Base-by-base conservation (phyloP, 192 early-diverging fungal genomes). In the Backusella macrospora region DNA sequence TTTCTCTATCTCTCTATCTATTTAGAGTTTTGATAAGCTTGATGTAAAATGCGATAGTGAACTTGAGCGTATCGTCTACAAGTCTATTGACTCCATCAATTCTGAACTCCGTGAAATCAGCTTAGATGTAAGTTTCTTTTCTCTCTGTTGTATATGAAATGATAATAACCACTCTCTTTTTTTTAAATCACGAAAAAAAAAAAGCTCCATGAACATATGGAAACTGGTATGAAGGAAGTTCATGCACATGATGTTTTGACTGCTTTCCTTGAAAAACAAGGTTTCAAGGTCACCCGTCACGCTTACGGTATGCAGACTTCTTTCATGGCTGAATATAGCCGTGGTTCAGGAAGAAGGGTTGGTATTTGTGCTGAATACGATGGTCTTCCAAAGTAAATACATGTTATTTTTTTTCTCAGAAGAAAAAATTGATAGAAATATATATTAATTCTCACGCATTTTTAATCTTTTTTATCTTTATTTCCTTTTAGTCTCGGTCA, bases 251-350 rank as follows among this genome's bases (percentile, higher is more conserved):
- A 85, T 5, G 49, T 90, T 23, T 82, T 96, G 48, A 86, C 90
- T 0, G 71, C 86, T 8, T 94, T 88, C 76, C 77, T 96, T 5
- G 83, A 89, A 70, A 73, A 67, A 21, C 80, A 89, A 49, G 92
- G 91, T n/a, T 95, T 92, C 74, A 43, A 71, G 0, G 87, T 95
- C 34, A 84, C 86, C 21, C 84, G 83, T 8, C 68, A 84, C 23
- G 89, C 88, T 5, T 92, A 77, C 75, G 90, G 86, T 3, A 73
- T 96, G 26, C 78, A 87, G 43, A 96, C 95, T 0, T 89, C 93
- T 0, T 96, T 96, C 73, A 76, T 86, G 6, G 91, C 94, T 46
- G 88, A 90, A 48, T 92, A 87, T 71, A 70, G 72, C 16, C 73
- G 85, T 43, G 85, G 78, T 12, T 55, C 70, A 5, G 86, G 82